phyloP scores from a whole-genome alignment of 2,329 filamentous ascomycete genomes.

The Xylariaceae sp. region DNA sequence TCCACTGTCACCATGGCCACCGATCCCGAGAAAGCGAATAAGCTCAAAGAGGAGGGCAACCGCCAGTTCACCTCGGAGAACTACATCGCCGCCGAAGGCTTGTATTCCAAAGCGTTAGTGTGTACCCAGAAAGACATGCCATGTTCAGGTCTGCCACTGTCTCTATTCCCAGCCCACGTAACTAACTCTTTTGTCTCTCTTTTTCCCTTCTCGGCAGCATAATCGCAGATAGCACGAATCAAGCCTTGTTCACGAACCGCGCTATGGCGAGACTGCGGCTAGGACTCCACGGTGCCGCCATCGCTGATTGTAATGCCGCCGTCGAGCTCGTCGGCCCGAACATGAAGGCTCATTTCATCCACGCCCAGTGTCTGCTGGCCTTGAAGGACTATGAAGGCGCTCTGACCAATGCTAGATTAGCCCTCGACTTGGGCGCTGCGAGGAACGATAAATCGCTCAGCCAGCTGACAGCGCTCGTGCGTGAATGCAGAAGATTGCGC shows the following conservation, averaged over 20 bases:
- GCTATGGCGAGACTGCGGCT: constrained; percentile 78
- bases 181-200: constrained; percentile 5
- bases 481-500: constrained; percentile 77
- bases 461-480: constrained; percentile 67
- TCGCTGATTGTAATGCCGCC: constrained; percentile 72
- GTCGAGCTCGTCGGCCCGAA: constrained; percentile 62
- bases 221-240: constrained; percentile 70
- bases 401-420: constrained; percentile 62
- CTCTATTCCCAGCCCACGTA: background rate
- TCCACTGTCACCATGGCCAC: constrained; percentile 19
- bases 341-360: constrained; percentile 81
- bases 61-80: constrained; percentile 61
- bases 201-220: constrained; percentile 50
- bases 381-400: constrained; percentile 70
- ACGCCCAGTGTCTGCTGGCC: constrained; percentile 77
- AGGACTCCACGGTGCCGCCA: constrained; percentile 66
- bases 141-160: background rate
- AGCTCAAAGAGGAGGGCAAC: constrained; percentile 59
- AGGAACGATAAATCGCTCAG: constrained; percentile 63
- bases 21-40: constrained; percentile 34
- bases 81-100: constrained; percentile 59
- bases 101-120: constrained; percentile 68
- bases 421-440: constrained; percentile 66
- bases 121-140: background rate
- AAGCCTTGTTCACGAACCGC: constrained; percentile 82